Evolutionary conservation across 2,329 filamentous ascomycete genomes (phyloP).

Genomic region (Lachnum nothofagi): DNA sequence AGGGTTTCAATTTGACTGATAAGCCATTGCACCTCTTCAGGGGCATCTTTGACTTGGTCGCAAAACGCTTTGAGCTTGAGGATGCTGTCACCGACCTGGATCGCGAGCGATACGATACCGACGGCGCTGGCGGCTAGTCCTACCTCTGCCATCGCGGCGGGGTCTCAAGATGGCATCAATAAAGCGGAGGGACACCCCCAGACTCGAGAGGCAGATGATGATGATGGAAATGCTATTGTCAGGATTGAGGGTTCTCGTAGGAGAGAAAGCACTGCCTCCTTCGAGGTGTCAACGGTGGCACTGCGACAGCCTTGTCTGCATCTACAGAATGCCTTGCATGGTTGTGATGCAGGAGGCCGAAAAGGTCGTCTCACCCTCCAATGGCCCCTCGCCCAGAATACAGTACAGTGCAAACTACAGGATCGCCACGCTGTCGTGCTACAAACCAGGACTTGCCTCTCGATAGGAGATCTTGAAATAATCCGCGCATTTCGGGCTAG

Average conservation of each 20-base stretch:
- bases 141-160: not conserved
- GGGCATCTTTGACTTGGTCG: constrained; percentile 4
- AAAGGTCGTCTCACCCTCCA: not conserved
- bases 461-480: no score
- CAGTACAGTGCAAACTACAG: no score
- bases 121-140: not conserved
- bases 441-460: no score
- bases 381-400: not conserved
- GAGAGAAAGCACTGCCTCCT: not conserved
- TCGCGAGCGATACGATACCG: constrained; percentile 1
- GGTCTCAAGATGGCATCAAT: not conserved
- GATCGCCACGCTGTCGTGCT: no score
- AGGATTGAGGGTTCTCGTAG: not conserved
- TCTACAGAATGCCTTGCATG: not conserved
- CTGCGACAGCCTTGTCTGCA: not conserved
- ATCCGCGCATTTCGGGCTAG: no score
- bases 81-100: constrained; percentile 3
- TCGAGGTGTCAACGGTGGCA: not conserved
- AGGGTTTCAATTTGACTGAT: not conserved
- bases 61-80: constrained; percentile 4
- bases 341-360: not conserved
- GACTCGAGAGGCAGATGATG: no score
- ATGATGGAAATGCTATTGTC: no score
- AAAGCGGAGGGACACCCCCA: no score
- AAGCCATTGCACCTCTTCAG: constrained; percentile 1